Evolutionary conservation across 2,329 filamentous ascomycete species (phyloP), one percentile per base, ranked within the genome.

Genomic region (Pochonia chlamydosporia): DNA sequence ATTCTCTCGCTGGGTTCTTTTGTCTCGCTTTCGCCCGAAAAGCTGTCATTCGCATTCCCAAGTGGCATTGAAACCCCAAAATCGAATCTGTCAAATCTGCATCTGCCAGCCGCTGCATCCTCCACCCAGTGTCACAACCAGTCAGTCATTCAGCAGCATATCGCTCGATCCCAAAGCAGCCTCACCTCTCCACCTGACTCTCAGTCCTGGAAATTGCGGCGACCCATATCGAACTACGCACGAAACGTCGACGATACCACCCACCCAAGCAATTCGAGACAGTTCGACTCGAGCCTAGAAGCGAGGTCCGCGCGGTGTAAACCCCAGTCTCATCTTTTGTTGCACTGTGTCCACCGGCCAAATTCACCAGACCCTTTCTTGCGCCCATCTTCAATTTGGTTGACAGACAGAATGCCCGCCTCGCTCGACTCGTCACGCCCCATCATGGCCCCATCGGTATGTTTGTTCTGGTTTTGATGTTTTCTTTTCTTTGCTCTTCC

Each of bases 361-460:
- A 40, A n/a, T 43, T 35, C 18, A 36, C 33, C 35, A 16, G n/a
- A n/a, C n/a, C 21, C 30, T 36, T 21, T 25, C 30, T 14, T 10
- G 31, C 23, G 40, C 33, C 31, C 40, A 16, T 44, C 40, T 30
- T 35, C 35, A 11, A 23, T 13, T 43, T 18, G 7, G 13, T 23
- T 18, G 33, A 23, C 35, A 33, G 3, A 40, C 47, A 45, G 8
- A 47, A 82, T 82, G 78, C 75, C 77, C 61, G 63, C 71, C 51
- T 82, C 78, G n/a, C 59, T 81, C 49, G 78, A 82, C 47, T 82
- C 78, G 39, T 71, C 76, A 46, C 76, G 78, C 61, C 78, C 78
- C 57, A 82, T 82, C 63, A 81, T 82, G 78, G 76, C 76, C 50
- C 74, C 77, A 41, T 81, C 78, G 59, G 78, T 82, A 78, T 47